A percentile compares a stretch with the other conserved stretches of the same genome.
Conservation (phyloP, 768 basidiomycete genomes). For the Tylopilus subfusipes region DNA sequence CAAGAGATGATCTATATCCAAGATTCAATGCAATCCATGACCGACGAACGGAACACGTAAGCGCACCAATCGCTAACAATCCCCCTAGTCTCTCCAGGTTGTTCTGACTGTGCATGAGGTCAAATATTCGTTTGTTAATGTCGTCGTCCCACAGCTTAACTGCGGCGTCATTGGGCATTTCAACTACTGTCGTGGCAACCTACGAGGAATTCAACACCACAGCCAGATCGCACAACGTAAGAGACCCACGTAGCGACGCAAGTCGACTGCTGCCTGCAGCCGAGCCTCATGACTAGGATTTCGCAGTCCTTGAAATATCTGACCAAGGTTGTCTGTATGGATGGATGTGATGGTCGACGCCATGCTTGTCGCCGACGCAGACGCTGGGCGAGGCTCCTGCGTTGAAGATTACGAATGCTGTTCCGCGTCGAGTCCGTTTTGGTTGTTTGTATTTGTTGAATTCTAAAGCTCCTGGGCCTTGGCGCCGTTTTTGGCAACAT, state of each 20-base stretch:
- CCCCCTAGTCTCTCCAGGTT: conserved; percentile 82
- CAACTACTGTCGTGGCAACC: conserved; percentile 71
- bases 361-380: conserved; percentile 41
- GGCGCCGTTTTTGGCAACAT: conserved; percentile 11
- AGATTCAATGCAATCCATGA: conserved; percentile 7
- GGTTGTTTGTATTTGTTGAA: conserved; percentile 31
- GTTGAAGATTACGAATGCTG: conserved; percentile 10
- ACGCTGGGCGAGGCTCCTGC: not conserved
- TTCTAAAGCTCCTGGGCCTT: conserved; percentile 11
- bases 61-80: conserved; percentile 79
- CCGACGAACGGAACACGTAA: not conserved
- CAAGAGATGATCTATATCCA: conserved; percentile 60
- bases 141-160: conserved; percentile 84
- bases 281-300: conserved; percentile 63
- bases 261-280: conserved; percentile 63
- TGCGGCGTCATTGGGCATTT: conserved; percentile 78
- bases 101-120: conserved; percentile 78
- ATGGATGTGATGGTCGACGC: conserved; percentile 54
- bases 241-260: conserved; percentile 67
- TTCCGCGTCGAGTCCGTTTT: conserved; percentile 6
- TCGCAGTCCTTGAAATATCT: conserved; percentile 66
- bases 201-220: conserved; percentile 29
- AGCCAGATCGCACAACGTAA: conserved; percentile 8
- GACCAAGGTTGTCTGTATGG: conserved; percentile 59
- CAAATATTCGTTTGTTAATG: conserved; percentile 75